phyloP scores from a whole-genome alignment of 2,329 filamentous ascomycete genomes.

The Arthrinium phaeospermum region DNA sequence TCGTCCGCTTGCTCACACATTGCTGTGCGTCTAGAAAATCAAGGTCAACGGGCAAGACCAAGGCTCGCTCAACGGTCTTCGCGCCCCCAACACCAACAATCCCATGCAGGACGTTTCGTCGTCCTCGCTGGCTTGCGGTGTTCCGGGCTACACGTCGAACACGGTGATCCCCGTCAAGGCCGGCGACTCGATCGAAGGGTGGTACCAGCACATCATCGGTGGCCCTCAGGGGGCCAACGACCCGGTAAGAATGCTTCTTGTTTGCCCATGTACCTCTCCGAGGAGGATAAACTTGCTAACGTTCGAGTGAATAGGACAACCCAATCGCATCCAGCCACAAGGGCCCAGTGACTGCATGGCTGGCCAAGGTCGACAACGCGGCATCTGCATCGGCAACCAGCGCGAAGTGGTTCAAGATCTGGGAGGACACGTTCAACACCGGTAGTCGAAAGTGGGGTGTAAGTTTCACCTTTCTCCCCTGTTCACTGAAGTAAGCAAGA shows the following conservation, averaged over 20 bases:
- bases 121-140: slow-evolving; percentile 57
- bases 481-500: slow-evolving; percentile 20
- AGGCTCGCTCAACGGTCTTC: slow-evolving; percentile 50
- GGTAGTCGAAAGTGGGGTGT: slow-evolving; percentile 54
- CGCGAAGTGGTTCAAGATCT: slow-evolving; percentile 61
- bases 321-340: slow-evolving; percentile 62
- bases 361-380: slow-evolving; percentile 59
- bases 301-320: slow-evolving; percentile 43
- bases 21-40: slow-evolving; percentile 42
- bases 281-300: not conserved
- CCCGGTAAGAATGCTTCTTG: slow-evolving; percentile 25
- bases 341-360: slow-evolving; percentile 59
- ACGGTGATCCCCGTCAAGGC: slow-evolving; percentile 54
- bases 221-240: slow-evolving; percentile 56
- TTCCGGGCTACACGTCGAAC: slow-evolving; percentile 46
- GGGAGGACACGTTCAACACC: slow-evolving; percentile 53
- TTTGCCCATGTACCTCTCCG: too few species aligned
- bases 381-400: slow-evolving; percentile 47
- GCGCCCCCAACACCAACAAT: slow-evolving; percentile 57
- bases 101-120: slow-evolving; percentile 57
- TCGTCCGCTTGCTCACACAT: slow-evolving; percentile 23
- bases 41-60: slow-evolving; percentile 50
- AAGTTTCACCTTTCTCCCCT: slow-evolving; percentile 34
- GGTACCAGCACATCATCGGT: slow-evolving; percentile 60
- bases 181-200: slow-evolving; percentile 57